phyloP scores from a whole-genome alignment of 2,329 filamentous ascomycete genomes.

The Phyllosticta capitalensis region DNA sequence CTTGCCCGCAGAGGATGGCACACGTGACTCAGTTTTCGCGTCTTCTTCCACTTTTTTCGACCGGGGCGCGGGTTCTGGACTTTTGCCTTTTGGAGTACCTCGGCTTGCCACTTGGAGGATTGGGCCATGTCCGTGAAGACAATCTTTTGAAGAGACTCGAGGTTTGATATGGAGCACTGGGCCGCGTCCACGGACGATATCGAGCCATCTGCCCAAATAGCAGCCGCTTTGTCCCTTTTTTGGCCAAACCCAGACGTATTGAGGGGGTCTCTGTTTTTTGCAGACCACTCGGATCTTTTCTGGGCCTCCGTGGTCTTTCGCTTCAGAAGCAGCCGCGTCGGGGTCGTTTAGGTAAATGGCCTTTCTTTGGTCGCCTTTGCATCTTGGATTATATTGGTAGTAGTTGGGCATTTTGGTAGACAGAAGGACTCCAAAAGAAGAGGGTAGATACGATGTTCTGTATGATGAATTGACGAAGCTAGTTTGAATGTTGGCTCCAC shows the following conservation, averaged over 20 bases:
- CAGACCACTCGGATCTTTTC: neutral
- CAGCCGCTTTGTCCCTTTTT: constrained; percentile 30
- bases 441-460: neutral
- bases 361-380: neutral
- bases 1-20: no score
- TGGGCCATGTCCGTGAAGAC: neutral
- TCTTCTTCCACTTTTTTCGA: no score
- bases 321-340: neutral
- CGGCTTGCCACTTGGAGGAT: no score
- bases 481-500: neutral
- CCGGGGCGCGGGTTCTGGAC: no score
- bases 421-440: neutral
- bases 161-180: constrained; percentile 37
- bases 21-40: no score
- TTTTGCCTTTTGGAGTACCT: no score
- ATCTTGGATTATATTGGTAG: neutral
- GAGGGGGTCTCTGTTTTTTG: constrained; percentile 9
- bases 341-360: neutral
- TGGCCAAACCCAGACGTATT: constrained; percentile 36
- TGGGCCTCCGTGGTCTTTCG: neutral
- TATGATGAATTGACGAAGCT: neutral
- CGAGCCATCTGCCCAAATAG: constrained; percentile 32
- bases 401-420: neutral
- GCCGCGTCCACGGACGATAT: constrained; percentile 32
- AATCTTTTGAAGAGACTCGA: neutral